Base-by-base conservation (phyloP, 2,329 filamentous ascomycete genomes). In the Arthrobotrys pseudoclavata region DNA sequence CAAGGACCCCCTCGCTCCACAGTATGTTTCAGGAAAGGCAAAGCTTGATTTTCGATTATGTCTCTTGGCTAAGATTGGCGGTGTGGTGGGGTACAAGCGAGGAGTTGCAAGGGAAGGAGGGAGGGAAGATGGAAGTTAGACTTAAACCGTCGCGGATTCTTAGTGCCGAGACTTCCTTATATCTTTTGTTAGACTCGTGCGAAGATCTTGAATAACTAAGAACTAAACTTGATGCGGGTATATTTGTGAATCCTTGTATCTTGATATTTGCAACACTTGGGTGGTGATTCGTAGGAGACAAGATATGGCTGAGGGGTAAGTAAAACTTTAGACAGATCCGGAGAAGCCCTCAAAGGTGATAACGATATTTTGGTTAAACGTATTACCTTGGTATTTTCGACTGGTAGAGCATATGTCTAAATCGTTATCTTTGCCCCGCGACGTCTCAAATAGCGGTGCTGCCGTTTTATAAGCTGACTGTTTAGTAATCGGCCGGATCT, bases 11-110 rank as follows among this genome's bases (percentile, higher is more conserved):
- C 20, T 22, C 52, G 24, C 24, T 34, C 12, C 42, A 52, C 31
- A 29, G 34, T 31, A 20, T 40, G n/a, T 40, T 62, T 62, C 42
- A 53, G 66, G 40, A 69, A 61, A 61, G 53, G 66, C 37, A 69
- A 69, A 62, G 66, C 66, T 69, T 69, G 29, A 61, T 18, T 40
- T 22, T 13, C 42, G 20, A 31, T 52, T 47, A 18, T 22, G n/a
- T 55, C 13, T 52, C 40, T 69, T 57, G 48, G 52, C 40, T 60
- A 10, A 34, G 26, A 22, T 53, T 60, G 24, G 18, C 22, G 52
- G 52, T 5, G 24, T 26, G 24, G 42, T 18, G 42, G 42, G 42
- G 6, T 57, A 37, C 52, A 57, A 57, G 52, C 52, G 52, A 57
- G 52, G 22, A 57, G 52, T 57, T 57, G 52, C 52, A 57, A 26